Conservation (phyloP, 2,329 filamentous ascomycete species). For the Rhynchosporium secalis region DNA sequence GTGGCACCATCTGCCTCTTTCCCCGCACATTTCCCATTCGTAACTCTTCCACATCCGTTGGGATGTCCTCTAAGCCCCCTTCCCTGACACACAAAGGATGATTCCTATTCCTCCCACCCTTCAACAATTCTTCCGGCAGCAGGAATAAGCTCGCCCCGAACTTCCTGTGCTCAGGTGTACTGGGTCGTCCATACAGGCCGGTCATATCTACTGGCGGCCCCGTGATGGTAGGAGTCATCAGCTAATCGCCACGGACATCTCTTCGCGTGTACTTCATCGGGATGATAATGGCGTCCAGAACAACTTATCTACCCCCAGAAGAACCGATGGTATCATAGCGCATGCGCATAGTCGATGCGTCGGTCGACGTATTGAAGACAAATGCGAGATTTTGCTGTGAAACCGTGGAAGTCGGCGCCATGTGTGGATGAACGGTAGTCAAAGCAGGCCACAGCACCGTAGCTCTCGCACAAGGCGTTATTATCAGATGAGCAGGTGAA, state of each 20-base stretch:
- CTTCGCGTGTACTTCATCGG: conserved; percentile 1
- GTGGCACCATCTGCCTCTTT: neutral
- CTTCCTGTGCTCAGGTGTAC: neutral
- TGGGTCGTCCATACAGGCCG: conserved; percentile 4
- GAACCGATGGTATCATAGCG: conserved; percentile 44
- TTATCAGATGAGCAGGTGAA: conserved; percentile 44
- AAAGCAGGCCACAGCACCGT: conserved; percentile 45
- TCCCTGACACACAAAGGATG: neutral
- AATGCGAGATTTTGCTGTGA: conserved; percentile 43
- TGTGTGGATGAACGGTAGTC: conserved; percentile 43
- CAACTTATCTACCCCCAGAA: conserved; percentile 35
- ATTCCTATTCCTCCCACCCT: neutral
- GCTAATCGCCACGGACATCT: conserved; percentile 35
- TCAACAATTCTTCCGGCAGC: neutral
- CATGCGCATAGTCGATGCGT: conserved; percentile 36
- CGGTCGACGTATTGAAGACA: conserved; percentile 41
- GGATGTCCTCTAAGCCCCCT: neutral
- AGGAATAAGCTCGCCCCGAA: neutral
- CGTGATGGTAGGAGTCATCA: conserved; percentile 36
- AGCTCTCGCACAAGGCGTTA: conserved; percentile 42
- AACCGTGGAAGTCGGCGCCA: conserved; percentile 40
- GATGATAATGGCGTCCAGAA: conserved; percentile 20
- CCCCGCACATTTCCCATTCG: neutral
- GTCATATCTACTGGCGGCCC: conserved; percentile 33
- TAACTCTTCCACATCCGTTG: neutral